Conservation (phyloP, 1,284 basidiomycete species). For the Tylopilus orsonianus region DNA sequence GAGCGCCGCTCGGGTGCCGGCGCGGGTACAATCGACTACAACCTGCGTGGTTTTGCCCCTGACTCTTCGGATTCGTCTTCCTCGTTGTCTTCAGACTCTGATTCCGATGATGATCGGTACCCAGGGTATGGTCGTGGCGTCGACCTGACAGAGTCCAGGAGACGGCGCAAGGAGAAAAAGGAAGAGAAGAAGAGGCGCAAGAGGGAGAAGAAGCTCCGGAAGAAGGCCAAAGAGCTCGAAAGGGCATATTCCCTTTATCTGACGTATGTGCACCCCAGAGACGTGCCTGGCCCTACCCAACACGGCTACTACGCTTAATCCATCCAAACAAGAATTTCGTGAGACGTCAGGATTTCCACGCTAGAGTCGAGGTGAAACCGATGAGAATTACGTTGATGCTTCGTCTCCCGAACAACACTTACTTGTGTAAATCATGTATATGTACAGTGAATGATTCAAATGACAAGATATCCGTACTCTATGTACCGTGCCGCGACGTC, state of each 20-base stretch:
- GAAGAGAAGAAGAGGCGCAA: slow-evolving; percentile 57
- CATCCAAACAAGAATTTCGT: neutral
- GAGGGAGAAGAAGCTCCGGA: slow-evolving; percentile 61
- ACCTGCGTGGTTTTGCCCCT: slow-evolving; percentile 49
- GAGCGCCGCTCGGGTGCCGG: slow-evolving; percentile 67
- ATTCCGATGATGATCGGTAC: slow-evolving; percentile 43
- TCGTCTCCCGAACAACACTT: neutral
- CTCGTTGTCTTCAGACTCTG: slow-evolving; percentile 39
- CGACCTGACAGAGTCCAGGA: slow-evolving; percentile 48
- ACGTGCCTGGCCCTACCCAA: slow-evolving; percentile 18
- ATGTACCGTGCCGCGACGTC: slow-evolving; percentile 2
- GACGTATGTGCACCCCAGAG: slow-evolving; percentile 45
- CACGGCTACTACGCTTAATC: slow-evolving; percentile 31
- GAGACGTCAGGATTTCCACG: neutral
- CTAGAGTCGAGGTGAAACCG: neutral
- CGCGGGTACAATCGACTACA: slow-evolving; percentile 52
- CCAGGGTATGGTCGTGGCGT: slow-evolving; percentile 38
- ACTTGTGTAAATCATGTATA: slow-evolving; percentile 22
- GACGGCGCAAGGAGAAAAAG: slow-evolving; percentile 50
- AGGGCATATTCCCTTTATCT: slow-evolving; percentile 64
- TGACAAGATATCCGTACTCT: slow-evolving; percentile 3
- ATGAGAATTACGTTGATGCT: neutral
- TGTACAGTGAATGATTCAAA: slow-evolving; percentile 14
- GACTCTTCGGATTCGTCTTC: slow-evolving; percentile 40
- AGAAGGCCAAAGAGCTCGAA: slow-evolving; percentile 56